Percentiles rank a stretch among this genome's conserved stretches.
phyloP scores from a whole-genome alignment of 257 asterid genomes.

The Jasminum sambac region DNA sequence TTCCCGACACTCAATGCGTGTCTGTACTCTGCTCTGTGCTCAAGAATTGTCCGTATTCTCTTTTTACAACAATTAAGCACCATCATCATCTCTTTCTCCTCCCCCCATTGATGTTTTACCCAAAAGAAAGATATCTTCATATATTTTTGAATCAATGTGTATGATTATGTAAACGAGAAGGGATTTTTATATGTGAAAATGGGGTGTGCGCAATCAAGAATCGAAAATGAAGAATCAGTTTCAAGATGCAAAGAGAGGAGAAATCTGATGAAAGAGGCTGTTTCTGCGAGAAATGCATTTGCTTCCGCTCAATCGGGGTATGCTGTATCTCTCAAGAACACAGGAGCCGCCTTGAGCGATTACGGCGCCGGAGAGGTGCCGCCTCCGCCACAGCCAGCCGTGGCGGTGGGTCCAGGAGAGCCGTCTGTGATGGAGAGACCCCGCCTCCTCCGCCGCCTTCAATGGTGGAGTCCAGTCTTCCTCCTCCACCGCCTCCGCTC shows the following conservation, averaged over 20 bases:
- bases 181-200: slow-evolving; percentile 27
- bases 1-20: slow-evolving; percentile 31
- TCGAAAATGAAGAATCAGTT: slow-evolving; percentile 93
- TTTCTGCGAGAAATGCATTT: slow-evolving; percentile 70
- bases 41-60: slow-evolving; percentile 45
- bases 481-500: slow-evolving; percentile 91
- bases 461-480: slow-evolving; percentile 62
- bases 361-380: slow-evolving; percentile 85
- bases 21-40: slow-evolving; percentile 44
- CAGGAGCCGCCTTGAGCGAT: slow-evolving; percentile 93
- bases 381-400: slow-evolving; percentile 20
- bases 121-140: neutral
- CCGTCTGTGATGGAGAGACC: slow-evolving; percentile 50
- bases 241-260: slow-evolving; percentile 89
- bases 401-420: slow-evolving; percentile 29
- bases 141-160: slow-evolving; percentile 14
- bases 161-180: neutral
- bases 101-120: slow-evolving; percentile 9
- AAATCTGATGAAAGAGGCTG: slow-evolving; percentile 89
- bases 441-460: slow-evolving; percentile 70
- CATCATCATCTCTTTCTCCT: slow-evolving; percentile 28
- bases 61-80: slow-evolving; percentile 28
- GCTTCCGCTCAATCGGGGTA: slow-evolving; percentile 95
- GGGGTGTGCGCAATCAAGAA: slow-evolving; percentile 95
- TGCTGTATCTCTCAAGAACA: slow-evolving; percentile 72